Evolutionary conservation across 192 early-diverging fungal species (phyloP), one percentile per base, ranked within the genome.

Genomic region (Backusella liffmaniae): DNA sequence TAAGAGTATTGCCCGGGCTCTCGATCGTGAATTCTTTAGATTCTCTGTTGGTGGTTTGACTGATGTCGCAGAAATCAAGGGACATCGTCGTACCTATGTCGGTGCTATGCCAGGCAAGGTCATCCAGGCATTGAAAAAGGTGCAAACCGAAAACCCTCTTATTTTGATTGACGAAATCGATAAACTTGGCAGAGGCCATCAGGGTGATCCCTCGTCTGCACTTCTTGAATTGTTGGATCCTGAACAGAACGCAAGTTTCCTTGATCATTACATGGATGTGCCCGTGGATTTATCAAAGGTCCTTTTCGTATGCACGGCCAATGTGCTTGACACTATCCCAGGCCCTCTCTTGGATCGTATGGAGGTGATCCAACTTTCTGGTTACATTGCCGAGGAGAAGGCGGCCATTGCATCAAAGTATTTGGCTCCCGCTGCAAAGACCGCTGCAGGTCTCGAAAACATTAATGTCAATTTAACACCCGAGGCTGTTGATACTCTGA

Each of bases 71-170:
- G 98, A 99, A 82, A 98, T 99, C 82, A 99, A 99, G 88, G 98
- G 97, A 30, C 98, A 98, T 85, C 92, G 98, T 41, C 88, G 98
- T 66, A 99, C 98, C 5, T 99, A 99, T 82, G 98, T 99, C 9
- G 98, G 98, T 59, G 98, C 98, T 6, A 99, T 99, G 98, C 98
- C 98, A 21, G 98, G 98, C 49, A 99, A 99, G 83, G 96, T 99
- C 16, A 91, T 99, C 29, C 98, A 99, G 85, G 98, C 98, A 1
- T 83, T 99, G 74, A 99, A 99, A 80, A 97, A 97, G 56, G 98
- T 99, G 5, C 96, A 99, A 82, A 98, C 98, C 0, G 97, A 98
- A 84, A 99, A 99, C 81, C 97, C 97, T 16, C 82, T 99, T 29
- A 91, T 99, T 59, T 88, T 99, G 85, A 98, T 99, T 76, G 98